Conservation (phyloP, 2,329 filamentous ascomycete genomes). For the Calycina marina region DNA sequence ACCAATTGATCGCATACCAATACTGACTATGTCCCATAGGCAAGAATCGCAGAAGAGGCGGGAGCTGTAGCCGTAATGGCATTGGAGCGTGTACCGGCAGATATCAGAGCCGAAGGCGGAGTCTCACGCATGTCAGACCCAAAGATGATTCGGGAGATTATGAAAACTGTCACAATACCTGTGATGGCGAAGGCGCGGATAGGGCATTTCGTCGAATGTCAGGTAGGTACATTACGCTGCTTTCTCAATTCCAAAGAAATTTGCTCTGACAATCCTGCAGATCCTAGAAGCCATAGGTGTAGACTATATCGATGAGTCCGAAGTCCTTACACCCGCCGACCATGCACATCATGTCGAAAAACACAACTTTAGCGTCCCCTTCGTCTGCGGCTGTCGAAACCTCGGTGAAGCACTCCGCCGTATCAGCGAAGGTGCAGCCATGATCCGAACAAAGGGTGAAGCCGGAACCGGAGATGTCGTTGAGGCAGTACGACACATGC, state of each 20-base stretch:
- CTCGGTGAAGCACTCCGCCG: constrained; percentile 83
- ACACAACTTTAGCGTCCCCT: constrained; percentile 65
- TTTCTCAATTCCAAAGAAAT: not conserved
- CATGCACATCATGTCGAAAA: constrained; percentile 87
- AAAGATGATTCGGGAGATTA: constrained; percentile 86
- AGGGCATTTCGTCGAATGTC: constrained; percentile 95
- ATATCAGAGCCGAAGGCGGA: constrained; percentile 84
- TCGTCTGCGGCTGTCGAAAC: constrained; percentile 93
- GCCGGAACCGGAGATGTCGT: constrained; percentile 94
- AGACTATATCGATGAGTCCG: constrained; percentile 96
- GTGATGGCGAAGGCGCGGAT: constrained; percentile 99
- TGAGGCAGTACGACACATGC: constrained; percentile 92
- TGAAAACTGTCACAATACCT: constrained; percentile 86
- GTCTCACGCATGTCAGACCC: constrained; percentile 97
- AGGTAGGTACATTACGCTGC: constrained; percentile 30
- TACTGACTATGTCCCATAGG: constrained; percentile 31
- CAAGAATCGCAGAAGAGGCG: constrained; percentile 92
- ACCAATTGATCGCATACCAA: not conserved
- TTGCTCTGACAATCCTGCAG: constrained; percentile 28
- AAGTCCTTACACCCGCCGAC: constrained; percentile 93
- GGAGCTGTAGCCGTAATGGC: constrained; percentile 97
- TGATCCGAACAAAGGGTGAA: constrained; percentile 98
- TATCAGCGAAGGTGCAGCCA: constrained; percentile 86
- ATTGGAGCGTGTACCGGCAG: constrained; percentile 89
- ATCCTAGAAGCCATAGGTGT: constrained; percentile 90